phyloP scores from a whole-genome alignment of 2,329 filamentous ascomycete species.

The Fusarium pseudocircinatum region DNA sequence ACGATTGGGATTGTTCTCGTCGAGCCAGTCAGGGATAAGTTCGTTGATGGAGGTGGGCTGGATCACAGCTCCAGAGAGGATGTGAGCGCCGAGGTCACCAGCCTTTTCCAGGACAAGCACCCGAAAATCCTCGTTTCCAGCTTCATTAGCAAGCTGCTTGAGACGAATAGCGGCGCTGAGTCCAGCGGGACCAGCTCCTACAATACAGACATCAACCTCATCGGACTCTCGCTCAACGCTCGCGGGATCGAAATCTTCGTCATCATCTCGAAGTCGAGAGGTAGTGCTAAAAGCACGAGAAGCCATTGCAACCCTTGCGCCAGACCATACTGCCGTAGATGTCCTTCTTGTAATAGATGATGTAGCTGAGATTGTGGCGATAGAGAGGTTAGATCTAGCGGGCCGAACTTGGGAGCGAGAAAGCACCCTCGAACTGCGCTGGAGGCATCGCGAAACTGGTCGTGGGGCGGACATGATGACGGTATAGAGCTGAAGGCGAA shows the following conservation, averaged over 20 bases:
- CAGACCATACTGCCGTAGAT: constrained; percentile 28
- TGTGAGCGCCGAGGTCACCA: constrained; percentile 92
- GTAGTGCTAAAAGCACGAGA: constrained; percentile 52
- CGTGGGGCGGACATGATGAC: constrained; percentile 49
- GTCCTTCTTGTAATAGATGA: constrained; percentile 22
- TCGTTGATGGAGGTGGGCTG: constrained; percentile 89
- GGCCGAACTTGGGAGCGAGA: constrained; percentile 44
- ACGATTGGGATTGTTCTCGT: constrained; percentile 84
- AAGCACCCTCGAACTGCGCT: constrained; percentile 50
- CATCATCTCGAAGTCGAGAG: constrained; percentile 42
- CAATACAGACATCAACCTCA: constrained; percentile 94
- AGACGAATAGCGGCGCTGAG: constrained; percentile 92
- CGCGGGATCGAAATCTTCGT: constrained; percentile 72
- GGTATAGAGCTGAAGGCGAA: background rate
- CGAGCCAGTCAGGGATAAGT: constrained; percentile 92
- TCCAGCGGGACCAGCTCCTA: constrained; percentile 94
- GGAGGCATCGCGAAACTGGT: constrained; percentile 53
- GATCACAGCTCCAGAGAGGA: constrained; percentile 94
- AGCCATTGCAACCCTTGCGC: constrained; percentile 32
- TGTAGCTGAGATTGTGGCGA: constrained; percentile 32
- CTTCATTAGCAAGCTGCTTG: constrained; percentile 94
- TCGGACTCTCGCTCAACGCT: constrained; percentile 87
- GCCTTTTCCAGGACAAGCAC: constrained; percentile 95
- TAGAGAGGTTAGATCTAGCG: constrained; percentile 36
- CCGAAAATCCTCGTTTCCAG: constrained; percentile 94